Base-by-base conservation (phyloP, 108 stramenopile genomes). In the Aureococcus anophagefferens region DNA sequence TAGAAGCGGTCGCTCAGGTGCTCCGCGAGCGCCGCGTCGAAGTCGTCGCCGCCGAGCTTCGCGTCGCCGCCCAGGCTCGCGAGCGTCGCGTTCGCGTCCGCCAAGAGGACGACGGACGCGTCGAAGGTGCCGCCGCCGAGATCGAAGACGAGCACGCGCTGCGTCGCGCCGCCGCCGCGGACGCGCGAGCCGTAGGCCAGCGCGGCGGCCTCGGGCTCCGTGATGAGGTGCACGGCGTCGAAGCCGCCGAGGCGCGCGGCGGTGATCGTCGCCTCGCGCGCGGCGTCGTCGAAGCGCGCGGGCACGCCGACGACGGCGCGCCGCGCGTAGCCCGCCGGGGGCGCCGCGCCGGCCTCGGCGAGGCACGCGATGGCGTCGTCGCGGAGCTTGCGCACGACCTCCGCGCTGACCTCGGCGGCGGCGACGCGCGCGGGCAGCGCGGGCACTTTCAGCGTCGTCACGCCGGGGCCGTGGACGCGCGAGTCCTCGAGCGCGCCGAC, bases 131-230 rank as follows among this genome's bases (percentile, higher is more conserved):
- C 95, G 28, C 95, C 95, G 5, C 95, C 95, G 37, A 96, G 72
- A 75, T 96, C 95, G 82, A 96, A 94, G 0, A 96, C 94, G 33
- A 96, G 73, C 30, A 96, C 91, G n/a, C n/a, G n/a, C n/a, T n/a
- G n/a, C 15, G 94, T 67, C 72, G 92, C 94, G 36, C 89, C 89
- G 28, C 73, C 80, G 15, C 80, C 79, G 35, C 84, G 68, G 21
- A 25, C 3, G 21, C 0, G 17, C 21, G 51, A 3, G 0, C 91
- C 92, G 81, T 96, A 96, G 0, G 93, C 93, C 66, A 96, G 72
- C 13, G 96, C 96, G 18, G 96, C 96, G 33, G 96, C 96, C 77
- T 94, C 94, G 5, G 96, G 96, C 74, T 96, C 96, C n/a, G 87
- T 73, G 63, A 96, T 74, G 62, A 95, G 74, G 68, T 89, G 87